Evolutionary conservation across 495 filamentous ascomycete species (phyloP).

Genomic region (Penicillium tannophilum): DNA sequence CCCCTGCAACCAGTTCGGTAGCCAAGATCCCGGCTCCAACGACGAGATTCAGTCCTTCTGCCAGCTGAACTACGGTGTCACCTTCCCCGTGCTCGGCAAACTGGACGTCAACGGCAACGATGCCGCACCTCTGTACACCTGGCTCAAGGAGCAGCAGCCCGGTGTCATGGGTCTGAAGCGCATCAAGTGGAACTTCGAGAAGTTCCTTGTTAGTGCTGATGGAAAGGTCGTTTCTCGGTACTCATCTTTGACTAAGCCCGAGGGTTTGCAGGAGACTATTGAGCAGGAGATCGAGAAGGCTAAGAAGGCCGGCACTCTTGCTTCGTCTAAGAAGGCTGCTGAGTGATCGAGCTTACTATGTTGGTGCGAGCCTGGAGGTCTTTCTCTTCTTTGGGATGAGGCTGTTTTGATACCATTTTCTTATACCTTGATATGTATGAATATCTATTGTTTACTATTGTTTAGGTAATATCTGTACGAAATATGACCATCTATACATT

Average conservation of each 20-base stretch:
- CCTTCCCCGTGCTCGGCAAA: slow-evolving; percentile 90
- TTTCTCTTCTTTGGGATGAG: not conserved
- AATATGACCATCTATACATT: slow-evolving; percentile 3
- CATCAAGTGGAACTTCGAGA: slow-evolving; percentile 98
- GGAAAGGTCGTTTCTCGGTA: slow-evolving; percentile 80
- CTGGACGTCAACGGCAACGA: slow-evolving; percentile 86
- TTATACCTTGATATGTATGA: slow-evolving; percentile 9
- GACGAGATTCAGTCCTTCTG: slow-evolving; percentile 94
- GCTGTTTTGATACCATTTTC: slow-evolving; percentile 19
- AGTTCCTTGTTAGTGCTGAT: slow-evolving; percentile 87
- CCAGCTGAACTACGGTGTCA: slow-evolving; percentile 92
- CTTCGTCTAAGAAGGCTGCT: slow-evolving; percentile 25
- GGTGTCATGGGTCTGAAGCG: slow-evolving; percentile 83
- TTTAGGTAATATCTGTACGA: slow-evolving; percentile 9
- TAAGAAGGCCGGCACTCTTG: slow-evolving; percentile 33
- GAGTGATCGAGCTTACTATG: slow-evolving; percentile 26
- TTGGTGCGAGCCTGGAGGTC: slow-evolving; percentile 15
- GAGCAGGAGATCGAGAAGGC: slow-evolving; percentile 66
- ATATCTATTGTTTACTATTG: not conserved
- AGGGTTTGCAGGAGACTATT: slow-evolving; percentile 72
- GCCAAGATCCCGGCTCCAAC: slow-evolving; percentile 84
- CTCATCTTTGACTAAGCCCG: slow-evolving; percentile 85
- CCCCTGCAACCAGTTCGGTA: slow-evolving; percentile 96
- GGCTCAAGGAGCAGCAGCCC: slow-evolving; percentile 83
- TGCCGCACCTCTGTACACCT: slow-evolving; percentile 80